Percentiles rank a stretch among this genome's conserved stretches.
Conservation (phyloP, 139 green algal genomes). For the Chlorella sp. region DNA sequence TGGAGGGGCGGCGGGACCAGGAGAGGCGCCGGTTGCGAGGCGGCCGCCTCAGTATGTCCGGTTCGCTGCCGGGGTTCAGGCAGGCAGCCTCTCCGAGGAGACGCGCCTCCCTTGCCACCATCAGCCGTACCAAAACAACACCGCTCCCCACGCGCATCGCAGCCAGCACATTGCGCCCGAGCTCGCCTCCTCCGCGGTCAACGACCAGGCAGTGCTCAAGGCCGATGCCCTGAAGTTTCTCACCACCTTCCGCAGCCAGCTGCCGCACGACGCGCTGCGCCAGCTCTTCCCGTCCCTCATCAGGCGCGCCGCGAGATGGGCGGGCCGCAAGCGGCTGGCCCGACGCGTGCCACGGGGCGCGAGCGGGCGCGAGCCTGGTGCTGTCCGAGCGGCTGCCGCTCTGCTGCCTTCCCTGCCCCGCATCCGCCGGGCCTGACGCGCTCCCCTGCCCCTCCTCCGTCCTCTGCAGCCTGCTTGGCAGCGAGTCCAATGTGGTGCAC, state of each 20-base stretch:
- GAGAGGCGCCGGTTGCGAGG: no score
- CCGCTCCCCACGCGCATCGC: background rate
- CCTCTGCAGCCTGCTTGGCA: slow-evolving; percentile 51
- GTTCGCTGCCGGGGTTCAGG: no score
- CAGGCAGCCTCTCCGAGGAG: no score
- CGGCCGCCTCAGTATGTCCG: no score
- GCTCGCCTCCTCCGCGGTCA: slow-evolving; percentile 59
- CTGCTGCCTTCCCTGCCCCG: background rate
- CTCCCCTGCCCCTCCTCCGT: background rate
- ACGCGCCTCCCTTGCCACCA: background rate
- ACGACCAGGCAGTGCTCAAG: slow-evolving; percentile 84
- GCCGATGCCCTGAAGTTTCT: slow-evolving; percentile 97
- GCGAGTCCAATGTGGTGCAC: slow-evolving; percentile 92
- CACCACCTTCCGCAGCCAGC: slow-evolving; percentile 87
- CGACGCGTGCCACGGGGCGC: no score
- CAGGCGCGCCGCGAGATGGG: no score
- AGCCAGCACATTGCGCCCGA: slow-evolving; percentile 74
- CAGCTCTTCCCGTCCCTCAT: slow-evolving; percentile 71
- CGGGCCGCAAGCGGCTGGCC: no score
- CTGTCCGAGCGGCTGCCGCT: no score
- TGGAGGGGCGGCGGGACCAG: no score
- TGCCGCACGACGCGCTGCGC: slow-evolving; percentile 75
- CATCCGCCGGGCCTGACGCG: background rate
- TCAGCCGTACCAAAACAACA: no score
- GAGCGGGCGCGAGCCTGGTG: no score